Percentiles rank a stretch among this genome's conserved stretches.
Evolutionary conservation across 2,329 filamentous ascomycete species (phyloP).

Genomic region (Neofusicoccum cordaticola): DNA sequence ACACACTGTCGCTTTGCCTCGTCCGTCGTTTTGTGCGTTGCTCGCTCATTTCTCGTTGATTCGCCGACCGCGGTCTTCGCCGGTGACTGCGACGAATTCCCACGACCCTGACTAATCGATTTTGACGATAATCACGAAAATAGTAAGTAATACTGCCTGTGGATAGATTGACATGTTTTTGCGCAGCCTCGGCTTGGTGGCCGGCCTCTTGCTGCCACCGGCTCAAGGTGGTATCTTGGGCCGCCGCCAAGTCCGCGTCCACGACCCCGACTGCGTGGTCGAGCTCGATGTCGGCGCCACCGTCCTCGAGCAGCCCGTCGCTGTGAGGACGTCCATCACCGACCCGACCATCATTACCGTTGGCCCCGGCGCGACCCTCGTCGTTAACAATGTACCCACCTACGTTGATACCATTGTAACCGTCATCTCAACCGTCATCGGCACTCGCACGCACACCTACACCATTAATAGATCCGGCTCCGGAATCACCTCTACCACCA

Average conservation of each 20-base stretch:
- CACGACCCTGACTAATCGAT: neutral
- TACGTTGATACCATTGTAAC: neutral
- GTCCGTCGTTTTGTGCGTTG: neutral
- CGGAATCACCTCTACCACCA: neutral
- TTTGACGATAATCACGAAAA: neutral
- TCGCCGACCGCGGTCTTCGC: neutral
- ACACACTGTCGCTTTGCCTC: neutral
- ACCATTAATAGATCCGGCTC: neutral
- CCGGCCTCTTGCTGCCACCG: constrained; percentile 2
- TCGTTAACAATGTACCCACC: neutral
- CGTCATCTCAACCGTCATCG: neutral
- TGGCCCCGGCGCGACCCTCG: neutral
- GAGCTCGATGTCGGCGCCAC: neutral
- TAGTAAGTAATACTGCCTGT: neutral
- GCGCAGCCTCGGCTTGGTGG: constrained; percentile 10
- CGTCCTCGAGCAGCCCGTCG: constrained; percentile 2
- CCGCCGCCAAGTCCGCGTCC: neutral
- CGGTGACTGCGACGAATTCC: neutral
- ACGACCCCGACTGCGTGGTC: constrained; percentile 8
- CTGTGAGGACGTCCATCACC: neutral
- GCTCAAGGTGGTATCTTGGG: neutral
- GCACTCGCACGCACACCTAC: neutral
- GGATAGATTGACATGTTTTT: constrained; percentile 13
- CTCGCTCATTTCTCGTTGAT: neutral
- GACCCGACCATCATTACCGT: neutral